A percentile compares a stretch with the other conserved stretches of the same genome.
phyloP scores from a whole-genome alignment of 1,139 yeast species.

The Magnusiomyces ingens region DNA sequence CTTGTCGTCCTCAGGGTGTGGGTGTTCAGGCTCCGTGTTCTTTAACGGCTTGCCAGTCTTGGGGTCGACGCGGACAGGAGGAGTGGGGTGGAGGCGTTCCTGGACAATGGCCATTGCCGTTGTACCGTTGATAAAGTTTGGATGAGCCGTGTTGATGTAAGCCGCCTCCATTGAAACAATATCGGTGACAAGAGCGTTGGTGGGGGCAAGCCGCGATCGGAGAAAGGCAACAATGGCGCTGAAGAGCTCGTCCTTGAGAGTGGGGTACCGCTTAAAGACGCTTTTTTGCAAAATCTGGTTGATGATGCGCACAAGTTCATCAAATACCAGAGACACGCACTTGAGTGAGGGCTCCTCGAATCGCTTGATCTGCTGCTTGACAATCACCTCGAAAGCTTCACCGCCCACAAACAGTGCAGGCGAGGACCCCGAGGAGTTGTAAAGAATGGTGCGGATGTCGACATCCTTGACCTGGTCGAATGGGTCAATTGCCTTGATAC shows the following conservation, averaged over 20 bases:
- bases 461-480: slow-evolving; percentile 95
- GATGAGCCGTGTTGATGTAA: slow-evolving; percentile 95
- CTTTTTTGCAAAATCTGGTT: slow-evolving; percentile 81
- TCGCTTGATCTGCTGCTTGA: slow-evolving; percentile 87
- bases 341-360: slow-evolving; percentile 94
- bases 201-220: slow-evolving; percentile 75
- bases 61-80: slow-evolving; percentile 80
- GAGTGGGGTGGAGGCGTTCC: slow-evolving; percentile 76
- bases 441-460: slow-evolving; percentile 89
- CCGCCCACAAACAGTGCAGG: slow-evolving; percentile 97
- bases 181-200: slow-evolving; percentile 78
- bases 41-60: slow-evolving; percentile 68
- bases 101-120: slow-evolving; percentile 94
- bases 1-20: slow-evolving; percentile 21
- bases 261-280: slow-evolving; percentile 83
- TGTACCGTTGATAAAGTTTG: slow-evolving; percentile 87
- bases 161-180: slow-evolving; percentile 81
- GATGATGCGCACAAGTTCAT: slow-evolving; percentile 86
- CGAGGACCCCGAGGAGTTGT: slow-evolving; percentile 93
- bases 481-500: slow-evolving; percentile 89
- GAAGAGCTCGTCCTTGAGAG: slow-evolving; percentile 78
- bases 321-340: slow-evolving; percentile 86
- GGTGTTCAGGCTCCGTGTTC: slow-evolving; percentile 3
- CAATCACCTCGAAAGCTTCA: slow-evolving; percentile 91
- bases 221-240: slow-evolving; percentile 73